phyloP scores from a whole-genome alignment of 345 rosid species.

The Ceriops tagal region DNA sequence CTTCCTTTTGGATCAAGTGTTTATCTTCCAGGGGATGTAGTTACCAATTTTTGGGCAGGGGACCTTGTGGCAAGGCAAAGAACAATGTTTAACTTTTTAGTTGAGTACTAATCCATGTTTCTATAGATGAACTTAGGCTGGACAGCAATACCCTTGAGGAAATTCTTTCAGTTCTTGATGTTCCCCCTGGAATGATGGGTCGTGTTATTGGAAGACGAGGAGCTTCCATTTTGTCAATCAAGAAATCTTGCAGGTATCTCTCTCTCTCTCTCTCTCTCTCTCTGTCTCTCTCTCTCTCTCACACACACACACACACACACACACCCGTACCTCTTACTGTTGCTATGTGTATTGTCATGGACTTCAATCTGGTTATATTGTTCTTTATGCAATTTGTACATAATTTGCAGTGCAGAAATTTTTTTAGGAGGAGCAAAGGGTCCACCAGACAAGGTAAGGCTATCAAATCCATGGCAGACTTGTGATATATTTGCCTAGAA shows the following conservation, averaged over 20 bases:
- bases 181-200: slow-evolving; percentile 93
- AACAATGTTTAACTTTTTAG: background rate
- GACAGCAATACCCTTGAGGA: slow-evolving; percentile 59
- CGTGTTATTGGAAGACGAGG: slow-evolving; percentile 85
- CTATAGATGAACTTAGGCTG: slow-evolving; percentile 45
- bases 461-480: background rate
- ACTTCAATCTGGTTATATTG: background rate
- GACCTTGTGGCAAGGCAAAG: background rate
- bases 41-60: background rate
- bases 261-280: slow-evolving; percentile 8
- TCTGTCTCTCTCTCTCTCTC: slow-evolving; percentile 12
- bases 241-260: slow-evolving; percentile 78
- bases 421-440: slow-evolving; percentile 75
- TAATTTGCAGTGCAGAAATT: slow-evolving; percentile 72
- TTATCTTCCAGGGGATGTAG: no score
- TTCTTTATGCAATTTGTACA: slow-evolving; percentile 10
- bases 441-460: slow-evolving; percentile 88
- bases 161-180: slow-evolving; percentile 74
- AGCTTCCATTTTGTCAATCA: slow-evolving; percentile 66
- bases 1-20: no score
- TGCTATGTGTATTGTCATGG: no score
- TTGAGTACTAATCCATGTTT: slow-evolving; percentile 9
- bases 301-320: no score
- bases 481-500: background rate
- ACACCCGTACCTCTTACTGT: no score